Conservation (phyloP, 2,329 filamentous ascomycete genomes). For the Nemania serpens region DNA sequence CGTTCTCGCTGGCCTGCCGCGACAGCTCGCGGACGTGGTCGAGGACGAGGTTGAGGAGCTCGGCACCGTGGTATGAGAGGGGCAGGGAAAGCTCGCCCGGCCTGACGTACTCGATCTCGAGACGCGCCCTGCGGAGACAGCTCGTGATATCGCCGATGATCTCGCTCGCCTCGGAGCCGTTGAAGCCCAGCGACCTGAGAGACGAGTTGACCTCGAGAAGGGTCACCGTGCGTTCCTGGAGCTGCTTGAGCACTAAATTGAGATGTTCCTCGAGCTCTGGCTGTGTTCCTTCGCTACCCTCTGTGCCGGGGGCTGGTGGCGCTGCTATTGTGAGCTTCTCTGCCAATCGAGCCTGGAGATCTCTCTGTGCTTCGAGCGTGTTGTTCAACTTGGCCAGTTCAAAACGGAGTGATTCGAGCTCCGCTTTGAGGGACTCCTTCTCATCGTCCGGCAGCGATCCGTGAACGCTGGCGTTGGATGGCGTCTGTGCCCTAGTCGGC, state of each 20-base stretch:
- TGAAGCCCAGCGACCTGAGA: constrained; percentile 57
- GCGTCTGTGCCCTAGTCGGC: constrained; percentile 27
- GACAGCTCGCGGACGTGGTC: constrained; percentile 55
- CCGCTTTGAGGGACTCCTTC: constrained; percentile 49
- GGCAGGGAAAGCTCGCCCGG: constrained; percentile 63
- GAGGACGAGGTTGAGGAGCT: constrained; percentile 61
- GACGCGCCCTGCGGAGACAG: constrained; percentile 60
- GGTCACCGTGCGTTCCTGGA: constrained; percentile 55
- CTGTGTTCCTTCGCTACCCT: constrained; percentile 22
- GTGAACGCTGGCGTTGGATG: constrained; percentile 46
- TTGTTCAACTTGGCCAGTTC: constrained; percentile 54
- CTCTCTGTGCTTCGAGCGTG: constrained; percentile 54
- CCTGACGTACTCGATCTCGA: constrained; percentile 66
- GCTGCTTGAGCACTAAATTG: constrained; percentile 48
- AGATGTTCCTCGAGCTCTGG: constrained; percentile 50
- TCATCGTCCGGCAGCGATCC: constrained; percentile 49
- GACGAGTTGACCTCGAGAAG: constrained; percentile 51
- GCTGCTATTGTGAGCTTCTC: constrained; percentile 29
- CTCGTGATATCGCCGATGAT: constrained; percentile 53
- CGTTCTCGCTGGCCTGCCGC: constrained; percentile 31
- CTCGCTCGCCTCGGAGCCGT: constrained; percentile 51
- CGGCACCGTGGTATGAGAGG: constrained; percentile 56
- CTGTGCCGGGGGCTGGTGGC: neutral
- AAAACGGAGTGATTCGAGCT: constrained; percentile 53
- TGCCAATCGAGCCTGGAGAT: constrained; percentile 44